These are phyloP conservation scores for Penicillium sp. DNA, from an alignment of 2,329 filamentous ascomycete genomes.

Conservation along the genomic window DNA sequence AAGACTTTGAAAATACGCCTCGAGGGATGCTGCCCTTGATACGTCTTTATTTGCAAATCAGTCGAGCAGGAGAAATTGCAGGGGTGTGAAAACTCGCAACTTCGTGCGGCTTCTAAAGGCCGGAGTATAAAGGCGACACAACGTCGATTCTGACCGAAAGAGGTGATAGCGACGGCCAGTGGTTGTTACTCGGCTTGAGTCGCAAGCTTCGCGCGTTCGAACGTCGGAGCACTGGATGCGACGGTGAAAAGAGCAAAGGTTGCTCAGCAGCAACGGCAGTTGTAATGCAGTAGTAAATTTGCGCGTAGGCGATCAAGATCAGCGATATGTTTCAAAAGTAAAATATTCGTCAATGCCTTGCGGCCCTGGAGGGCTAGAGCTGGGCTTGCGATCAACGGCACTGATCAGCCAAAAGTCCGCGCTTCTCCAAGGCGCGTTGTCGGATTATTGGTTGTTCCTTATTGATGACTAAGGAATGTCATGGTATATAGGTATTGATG, in stretches of 20 bases:
- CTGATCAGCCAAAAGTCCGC: conserved; percentile 29
- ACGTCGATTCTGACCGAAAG: neutral
- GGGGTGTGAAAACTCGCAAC: neutral
- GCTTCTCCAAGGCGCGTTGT: conserved; percentile 30
- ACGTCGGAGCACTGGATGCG: conserved; percentile 12
- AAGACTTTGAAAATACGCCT: neutral
- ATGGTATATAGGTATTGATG: neutral
- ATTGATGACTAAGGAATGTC: neutral
- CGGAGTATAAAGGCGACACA: neutral
- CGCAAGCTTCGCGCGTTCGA: conserved; percentile 16
- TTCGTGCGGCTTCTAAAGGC: neutral
- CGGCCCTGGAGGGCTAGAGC: conserved; percentile 20
- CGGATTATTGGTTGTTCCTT: conserved; percentile 16
- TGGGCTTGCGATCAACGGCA: conserved; percentile 23
- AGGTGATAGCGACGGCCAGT: neutral
- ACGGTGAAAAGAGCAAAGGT: neutral
- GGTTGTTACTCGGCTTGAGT: neutral
- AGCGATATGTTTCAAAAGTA: conserved; percentile 10
- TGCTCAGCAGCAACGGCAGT: neutral
- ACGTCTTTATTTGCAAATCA: neutral
- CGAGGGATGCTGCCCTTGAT: conserved; percentile 6
- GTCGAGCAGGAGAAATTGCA: neutral
- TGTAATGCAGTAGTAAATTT: neutral
- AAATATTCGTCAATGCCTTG: conserved; percentile 19
- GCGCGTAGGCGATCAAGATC: neutral